phyloP scores from a whole-genome alignment of 306 rosid genomes.

The Corylus heterophylla region DNA sequence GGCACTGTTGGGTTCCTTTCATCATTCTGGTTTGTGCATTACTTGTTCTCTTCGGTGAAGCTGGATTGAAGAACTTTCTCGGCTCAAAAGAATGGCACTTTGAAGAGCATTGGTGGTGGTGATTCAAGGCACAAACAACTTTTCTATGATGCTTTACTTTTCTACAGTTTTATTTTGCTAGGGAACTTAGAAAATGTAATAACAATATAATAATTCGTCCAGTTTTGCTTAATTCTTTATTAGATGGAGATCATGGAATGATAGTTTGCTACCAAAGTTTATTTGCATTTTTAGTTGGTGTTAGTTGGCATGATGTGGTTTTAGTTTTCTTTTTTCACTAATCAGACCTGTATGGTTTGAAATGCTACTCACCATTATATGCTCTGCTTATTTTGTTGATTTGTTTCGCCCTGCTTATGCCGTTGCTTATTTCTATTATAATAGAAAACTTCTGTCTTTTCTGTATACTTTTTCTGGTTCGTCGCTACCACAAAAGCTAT shows the following conservation, averaged over 20 bases:
- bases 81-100: constrained; percentile 10
- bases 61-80: constrained; percentile 62
- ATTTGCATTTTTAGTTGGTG: constrained; percentile 15
- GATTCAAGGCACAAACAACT: constrained; percentile 23
- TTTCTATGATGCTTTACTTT: constrained; percentile 33
- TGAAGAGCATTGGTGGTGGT: constrained; percentile 25
- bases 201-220: constrained; percentile 35
- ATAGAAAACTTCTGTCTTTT: too few species aligned
- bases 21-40: constrained; percentile 94
- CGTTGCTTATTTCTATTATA: neutral
- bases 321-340: neutral
- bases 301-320: neutral
- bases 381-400: neutral
- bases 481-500: too few species aligned
- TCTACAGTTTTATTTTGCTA: constrained; percentile 37
- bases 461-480: too few species aligned
- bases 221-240: constrained; percentile 51
- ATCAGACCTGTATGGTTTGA: constrained; percentile 2
- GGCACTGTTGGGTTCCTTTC: constrained; percentile 97
- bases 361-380: neutral
- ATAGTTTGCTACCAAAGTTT: constrained; percentile 20
- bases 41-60: constrained; percentile 93
- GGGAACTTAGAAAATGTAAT: constrained; percentile 42
- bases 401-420: neutral
- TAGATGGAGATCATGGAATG: constrained; percentile 43